Evolutionary conservation across 805 yeast genomes (phyloP), one percentile per base, ranked within the genome.

Genomic region (Dipodascus albidus): DNA sequence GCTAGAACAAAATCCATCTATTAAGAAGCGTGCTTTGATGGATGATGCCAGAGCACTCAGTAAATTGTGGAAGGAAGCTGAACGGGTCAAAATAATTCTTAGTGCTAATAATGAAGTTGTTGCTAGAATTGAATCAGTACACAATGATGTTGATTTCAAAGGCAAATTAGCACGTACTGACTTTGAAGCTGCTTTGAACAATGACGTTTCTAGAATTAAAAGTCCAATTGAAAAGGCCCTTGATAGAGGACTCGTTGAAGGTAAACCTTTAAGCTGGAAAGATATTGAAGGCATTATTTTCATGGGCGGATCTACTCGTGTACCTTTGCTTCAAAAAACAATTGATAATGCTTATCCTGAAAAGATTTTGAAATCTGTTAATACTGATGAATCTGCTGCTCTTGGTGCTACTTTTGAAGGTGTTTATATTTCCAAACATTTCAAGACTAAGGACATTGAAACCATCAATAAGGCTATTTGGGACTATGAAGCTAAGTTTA

Each of bases 361-460:
- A 19, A 83, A 79, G 1, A 64, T 72, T 50, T 73, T 90, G 42
- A 88, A 83, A 67, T 87, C 83, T 51, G 95, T 93, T 48, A 93
- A 93, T 67, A 93, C 99, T 0, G 99, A 93, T 68, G 99, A 93
- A 71, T 82, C 97, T 48, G 87, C 87, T 52, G 96, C 87, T 14
- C 75, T 87, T 61, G 99, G 99, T 50, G 80, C 95, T 1, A 81
- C 96, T n/a, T 71, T 85, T 41, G 78, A 89, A 58, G 98, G 93
- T 20, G 84, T 88, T 44, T 74, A 80, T 50, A 71, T 87, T 41
- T 80, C 88, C n/a, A 76, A 80, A 42, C 76, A 81, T 61, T 83
- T 81, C 66, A 79, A 82, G 59, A 75, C 85, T 3, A 79, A 79
- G 60, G 80, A 79, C 47, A 75, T 87, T 50, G 69, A 72, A 22